Conservation (phyloP, 2,329 filamentous ascomycete species). For the Penicillium sp. region DNA sequence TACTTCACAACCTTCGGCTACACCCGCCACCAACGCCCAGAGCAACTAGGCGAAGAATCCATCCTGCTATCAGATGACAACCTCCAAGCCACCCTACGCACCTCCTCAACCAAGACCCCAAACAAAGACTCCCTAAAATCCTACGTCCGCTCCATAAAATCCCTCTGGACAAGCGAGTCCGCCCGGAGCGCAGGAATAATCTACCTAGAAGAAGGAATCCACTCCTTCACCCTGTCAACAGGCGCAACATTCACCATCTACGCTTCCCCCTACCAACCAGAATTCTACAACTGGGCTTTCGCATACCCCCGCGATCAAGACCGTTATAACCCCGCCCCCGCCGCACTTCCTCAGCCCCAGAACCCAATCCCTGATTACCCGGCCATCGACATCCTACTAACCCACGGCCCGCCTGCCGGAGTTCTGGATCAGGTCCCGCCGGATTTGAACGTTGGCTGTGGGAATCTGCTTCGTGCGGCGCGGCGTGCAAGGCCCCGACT, state of each 20-base stretch:
- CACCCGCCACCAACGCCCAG: conserved; percentile 25
- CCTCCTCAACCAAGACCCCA: neutral
- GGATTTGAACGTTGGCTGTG: conserved; percentile 51
- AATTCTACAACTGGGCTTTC: conserved; percentile 57
- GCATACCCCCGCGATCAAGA: conserved; percentile 51
- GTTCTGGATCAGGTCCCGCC: conserved; percentile 47
- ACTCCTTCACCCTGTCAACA: conserved; percentile 45
- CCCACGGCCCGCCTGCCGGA: conserved; percentile 57
- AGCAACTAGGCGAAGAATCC: conserved; percentile 20
- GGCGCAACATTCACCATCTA: conserved; percentile 54
- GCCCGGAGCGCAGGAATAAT: conserved; percentile 48
- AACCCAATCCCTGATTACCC: conserved; percentile 47
- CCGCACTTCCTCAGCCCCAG: conserved; percentile 21
- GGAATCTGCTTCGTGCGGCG: conserved; percentile 52
- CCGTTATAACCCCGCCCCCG: conserved; percentile 48
- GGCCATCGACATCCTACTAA: conserved; percentile 56
- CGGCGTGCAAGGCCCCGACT: conserved; percentile 51
- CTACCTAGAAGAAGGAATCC: conserved; percentile 56
- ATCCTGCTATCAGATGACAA: conserved; percentile 19
- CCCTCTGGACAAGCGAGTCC: conserved; percentile 47
- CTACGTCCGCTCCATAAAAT: conserved; percentile 33
- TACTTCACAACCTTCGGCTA: conserved; percentile 43
- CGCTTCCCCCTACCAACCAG: conserved; percentile 52
- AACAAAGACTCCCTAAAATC: conserved; percentile 5
- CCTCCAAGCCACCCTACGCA: conserved; percentile 15